Conservation (phyloP, 306 rosid species). For the Medicago ruthenica region DNA sequence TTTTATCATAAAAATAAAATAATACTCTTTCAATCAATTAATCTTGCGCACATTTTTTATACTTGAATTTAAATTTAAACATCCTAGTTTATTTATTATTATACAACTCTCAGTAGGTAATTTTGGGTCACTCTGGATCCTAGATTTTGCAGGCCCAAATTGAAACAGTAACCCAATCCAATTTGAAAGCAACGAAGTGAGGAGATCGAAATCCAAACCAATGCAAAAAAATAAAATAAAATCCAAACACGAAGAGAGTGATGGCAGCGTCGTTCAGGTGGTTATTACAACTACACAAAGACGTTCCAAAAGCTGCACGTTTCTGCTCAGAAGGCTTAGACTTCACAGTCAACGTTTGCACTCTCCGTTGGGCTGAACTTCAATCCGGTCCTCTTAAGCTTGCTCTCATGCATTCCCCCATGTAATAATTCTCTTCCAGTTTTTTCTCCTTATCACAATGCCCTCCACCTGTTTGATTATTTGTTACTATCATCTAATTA, state of each 20-base stretch:
- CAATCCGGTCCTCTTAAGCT: conserved; percentile 87
- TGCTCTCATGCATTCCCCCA: conserved; percentile 75
- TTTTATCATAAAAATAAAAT: too few species aligned
- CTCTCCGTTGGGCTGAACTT: conserved; percentile 88
- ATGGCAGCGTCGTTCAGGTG: conserved; percentile 83
- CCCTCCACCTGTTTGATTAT: conserved; percentile 53
- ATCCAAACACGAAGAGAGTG: background rate
- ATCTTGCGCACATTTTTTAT: too few species aligned
- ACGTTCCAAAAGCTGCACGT: conserved; percentile 84
- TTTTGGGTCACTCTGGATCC: too few species aligned
- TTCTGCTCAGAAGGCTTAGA: conserved; percentile 84
- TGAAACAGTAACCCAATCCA: conserved; percentile 10
- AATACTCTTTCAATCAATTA: too few species aligned
- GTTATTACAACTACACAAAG: conserved; percentile 77
- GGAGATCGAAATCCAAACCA: conserved; percentile 6
- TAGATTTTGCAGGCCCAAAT: background rate
- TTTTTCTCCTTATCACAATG: background rate
- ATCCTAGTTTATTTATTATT: too few species aligned
- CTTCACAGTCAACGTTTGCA: conserved; percentile 75
- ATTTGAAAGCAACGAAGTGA: background rate
- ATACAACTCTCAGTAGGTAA: too few species aligned
- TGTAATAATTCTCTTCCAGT: conserved; percentile 39
- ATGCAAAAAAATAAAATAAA: too few species aligned
- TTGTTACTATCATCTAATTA: background rate
- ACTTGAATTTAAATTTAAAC: too few species aligned